Base-by-base conservation (phyloP, 495 filamentous ascomycete species). In the Staphylotrichum longicolle region DNA sequence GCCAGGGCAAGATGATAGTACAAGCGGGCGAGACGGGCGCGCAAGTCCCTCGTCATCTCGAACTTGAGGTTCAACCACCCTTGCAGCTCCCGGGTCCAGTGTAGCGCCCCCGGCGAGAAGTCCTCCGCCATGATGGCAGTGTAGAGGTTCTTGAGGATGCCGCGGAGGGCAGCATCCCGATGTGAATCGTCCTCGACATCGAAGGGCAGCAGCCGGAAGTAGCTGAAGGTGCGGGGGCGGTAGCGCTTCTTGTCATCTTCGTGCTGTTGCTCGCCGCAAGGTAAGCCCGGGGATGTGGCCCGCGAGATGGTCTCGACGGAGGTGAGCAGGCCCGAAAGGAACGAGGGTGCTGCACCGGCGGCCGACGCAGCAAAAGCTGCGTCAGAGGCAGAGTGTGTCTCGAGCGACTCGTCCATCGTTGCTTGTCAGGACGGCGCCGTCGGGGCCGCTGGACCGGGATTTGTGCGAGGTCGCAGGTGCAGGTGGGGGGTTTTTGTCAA, bases 11-110 rank as follows among this genome's bases (percentile, higher is more conserved):
- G 86, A 77, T 96, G 91, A 77, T 95, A 99, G 74, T 96, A 99
- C 20, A 99, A 79, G 69, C 85, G 90, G 15, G 92, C 88, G 30
- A 99, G 86, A 72, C 85, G 90, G 59, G 91, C 84, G 53, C 94
- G 82, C 48, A 93, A 86, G 62, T 85, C 86, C 57, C 87, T 83
- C 48, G 92, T 90, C 60, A 94, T 89, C 75, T 98, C 95, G 70
- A 97, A 99, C 77, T 99, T 99, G 70, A 98, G 83, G 8, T 87
- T 87, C 32, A 99, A 80, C 95, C 94, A 99, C 76, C 89, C 91
- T 70, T 91, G 84, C 27, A 99, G 86, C 80, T 98, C 93, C 66
- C 94, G 85, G 57, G 94, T 97, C 95, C 95, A 99, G 75, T 98
- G 93, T 27, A 96, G 81, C 11, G 94, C 94, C 14, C 94, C 95